Conservation (phyloP, 164 flowering plant genomes). For the Kalanchoe fedtschenkoi region DNA sequence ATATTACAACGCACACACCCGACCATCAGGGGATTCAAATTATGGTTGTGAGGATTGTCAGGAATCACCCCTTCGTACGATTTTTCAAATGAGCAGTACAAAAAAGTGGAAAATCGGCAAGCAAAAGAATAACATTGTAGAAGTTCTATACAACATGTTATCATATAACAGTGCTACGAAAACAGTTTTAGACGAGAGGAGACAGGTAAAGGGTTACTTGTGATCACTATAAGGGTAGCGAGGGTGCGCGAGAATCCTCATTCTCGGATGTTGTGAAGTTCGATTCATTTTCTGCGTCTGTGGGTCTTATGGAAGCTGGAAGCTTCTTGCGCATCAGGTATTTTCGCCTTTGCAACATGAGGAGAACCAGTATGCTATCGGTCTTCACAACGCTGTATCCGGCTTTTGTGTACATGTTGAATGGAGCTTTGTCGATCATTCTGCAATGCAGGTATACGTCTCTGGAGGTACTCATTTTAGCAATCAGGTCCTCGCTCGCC, state of each 20-base stretch:
- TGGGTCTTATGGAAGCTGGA: slow-evolving; percentile 18
- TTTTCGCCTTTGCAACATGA: slow-evolving; percentile 79
- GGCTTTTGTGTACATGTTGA: slow-evolving; percentile 78
- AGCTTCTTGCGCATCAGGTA: slow-evolving; percentile 81
- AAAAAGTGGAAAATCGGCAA: background rate
- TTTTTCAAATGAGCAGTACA: background rate
- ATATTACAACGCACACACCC: too few relatives aligned
- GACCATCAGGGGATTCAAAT: too few relatives aligned
- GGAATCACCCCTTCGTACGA: too few relatives aligned
- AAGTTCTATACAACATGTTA: background rate
- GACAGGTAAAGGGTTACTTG: background rate
- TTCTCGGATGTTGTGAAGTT: background rate
- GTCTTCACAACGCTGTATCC: slow-evolving; percentile 63
- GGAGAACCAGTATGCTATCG: slow-evolving; percentile 49
- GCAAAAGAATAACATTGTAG: background rate
- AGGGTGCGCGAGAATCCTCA: background rate
- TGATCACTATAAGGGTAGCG: background rate
- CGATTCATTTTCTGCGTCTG: slow-evolving; percentile 13
- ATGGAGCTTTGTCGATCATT: slow-evolving; percentile 75
- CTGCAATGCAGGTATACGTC: slow-evolving; percentile 86
- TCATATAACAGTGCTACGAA: background rate
- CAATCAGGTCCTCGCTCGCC: slow-evolving; percentile 79
- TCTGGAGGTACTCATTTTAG: slow-evolving; percentile 45
- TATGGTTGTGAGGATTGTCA: too few relatives aligned
- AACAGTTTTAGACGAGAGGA: background rate